Evolutionary conservation across 2,329 filamentous ascomycete genomes (phyloP).

Genomic region (Pseudogymnoascus sp.): DNA sequence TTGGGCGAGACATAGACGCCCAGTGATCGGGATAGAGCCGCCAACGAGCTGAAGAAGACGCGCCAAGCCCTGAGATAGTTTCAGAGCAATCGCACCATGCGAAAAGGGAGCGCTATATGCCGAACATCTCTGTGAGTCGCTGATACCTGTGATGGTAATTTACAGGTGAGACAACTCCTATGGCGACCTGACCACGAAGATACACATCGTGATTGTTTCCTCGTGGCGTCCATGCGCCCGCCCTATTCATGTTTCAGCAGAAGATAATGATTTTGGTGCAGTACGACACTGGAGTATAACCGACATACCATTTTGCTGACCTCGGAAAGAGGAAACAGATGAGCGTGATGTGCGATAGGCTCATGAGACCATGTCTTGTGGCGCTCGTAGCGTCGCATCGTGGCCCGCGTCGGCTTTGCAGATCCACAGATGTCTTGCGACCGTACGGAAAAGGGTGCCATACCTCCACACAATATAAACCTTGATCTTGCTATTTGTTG

Average conservation of each 20-base stretch:
- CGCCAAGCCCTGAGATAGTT: conserved; percentile 5
- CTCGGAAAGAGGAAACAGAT: neutral
- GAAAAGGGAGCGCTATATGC: neutral
- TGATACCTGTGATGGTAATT: neutral
- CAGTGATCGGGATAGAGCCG: neutral
- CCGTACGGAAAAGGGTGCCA: neutral
- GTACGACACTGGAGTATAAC: neutral
- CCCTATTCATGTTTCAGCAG: neutral
- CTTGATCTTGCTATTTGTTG: neutral
- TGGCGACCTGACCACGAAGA: neutral
- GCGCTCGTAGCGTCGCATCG: neutral
- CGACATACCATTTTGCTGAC: neutral
- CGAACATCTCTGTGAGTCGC: neutral
- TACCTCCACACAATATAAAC: neutral
- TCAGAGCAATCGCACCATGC: neutral
- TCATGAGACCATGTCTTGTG: conserved; percentile 1
- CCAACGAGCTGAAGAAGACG: neutral
- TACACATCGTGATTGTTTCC: neutral
- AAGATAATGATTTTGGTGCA: neutral
- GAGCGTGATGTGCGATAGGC: neutral
- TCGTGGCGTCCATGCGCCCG: neutral
- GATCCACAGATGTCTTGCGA: neutral
- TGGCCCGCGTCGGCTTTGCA: neutral
- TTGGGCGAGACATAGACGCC: conserved; percentile 2
- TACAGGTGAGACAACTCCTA: neutral